phyloP scores from a whole-genome alignment of 2,329 filamentous ascomycete genomes.

The Trichophyton simii region DNA sequence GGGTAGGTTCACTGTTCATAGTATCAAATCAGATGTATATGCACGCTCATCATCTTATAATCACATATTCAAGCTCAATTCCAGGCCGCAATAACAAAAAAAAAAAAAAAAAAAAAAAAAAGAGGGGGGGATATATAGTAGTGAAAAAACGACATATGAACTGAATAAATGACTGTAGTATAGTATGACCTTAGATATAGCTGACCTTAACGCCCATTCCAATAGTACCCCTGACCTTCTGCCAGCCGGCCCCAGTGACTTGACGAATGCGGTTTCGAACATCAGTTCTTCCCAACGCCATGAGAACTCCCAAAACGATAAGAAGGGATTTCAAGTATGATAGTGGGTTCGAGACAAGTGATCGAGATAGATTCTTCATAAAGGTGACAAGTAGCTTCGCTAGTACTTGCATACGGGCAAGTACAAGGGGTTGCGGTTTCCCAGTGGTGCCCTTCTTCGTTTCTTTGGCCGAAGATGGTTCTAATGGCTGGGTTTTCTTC shows the following conservation, averaged over 20 bases:
- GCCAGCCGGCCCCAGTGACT: conserved; percentile 58
- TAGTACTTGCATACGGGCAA: conserved; percentile 31
- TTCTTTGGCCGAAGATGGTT: conserved; percentile 23
- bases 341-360: conserved; percentile 44
- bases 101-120: too few species aligned
- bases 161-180: not conserved
- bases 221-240: conserved; percentile 68
- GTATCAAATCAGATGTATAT: not conserved
- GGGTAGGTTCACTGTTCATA: not conserved
- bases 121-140: not conserved
- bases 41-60: not conserved
- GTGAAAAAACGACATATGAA: not conserved
- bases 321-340: conserved; percentile 52
- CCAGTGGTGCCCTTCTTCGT: conserved; percentile 25
- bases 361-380: conserved; percentile 39
- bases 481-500: conserved; percentile 18
- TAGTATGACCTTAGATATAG: conserved; percentile 53
- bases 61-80: not conserved
- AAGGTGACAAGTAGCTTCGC: conserved; percentile 38
- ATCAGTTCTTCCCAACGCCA: conserved; percentile 62
- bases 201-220: conserved; percentile 97
- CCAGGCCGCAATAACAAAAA: not conserved
- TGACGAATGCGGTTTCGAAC: conserved; percentile 62
- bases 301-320: conserved; percentile 65
- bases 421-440: conserved; percentile 21